A percentile compares a stretch with the other conserved stretches of the same genome.
These are phyloP conservation scores for Suillus placidus DNA, from an alignment of 768 basidiomycete species.

Conservation along the genomic window DNA sequence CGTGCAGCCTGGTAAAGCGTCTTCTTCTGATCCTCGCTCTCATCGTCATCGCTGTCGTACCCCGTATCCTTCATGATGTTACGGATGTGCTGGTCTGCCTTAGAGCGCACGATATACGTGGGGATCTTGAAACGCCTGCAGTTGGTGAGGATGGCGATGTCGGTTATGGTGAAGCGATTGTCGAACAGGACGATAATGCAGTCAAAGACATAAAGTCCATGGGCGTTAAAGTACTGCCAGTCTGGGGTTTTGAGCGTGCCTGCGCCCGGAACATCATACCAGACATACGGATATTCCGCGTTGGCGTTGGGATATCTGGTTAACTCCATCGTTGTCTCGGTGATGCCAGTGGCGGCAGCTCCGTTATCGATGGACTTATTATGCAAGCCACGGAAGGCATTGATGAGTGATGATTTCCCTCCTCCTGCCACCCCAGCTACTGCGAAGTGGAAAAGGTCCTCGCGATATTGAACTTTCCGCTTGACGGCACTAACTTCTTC, in stretches of 20 bases:
- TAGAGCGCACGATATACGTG: constrained; percentile 38
- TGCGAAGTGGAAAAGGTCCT: constrained; percentile 35
- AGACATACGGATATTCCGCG: constrained; percentile 26
- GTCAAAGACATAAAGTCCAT: constrained; percentile 41
- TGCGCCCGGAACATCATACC: constrained; percentile 42
- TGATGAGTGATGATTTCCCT: constrained; percentile 40
- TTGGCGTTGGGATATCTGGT: constrained; percentile 29
- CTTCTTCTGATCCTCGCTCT: constrained; percentile 15
- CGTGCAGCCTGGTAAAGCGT: constrained; percentile 27
- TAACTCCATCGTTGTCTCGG: constrained; percentile 32
- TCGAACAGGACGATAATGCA: constrained; percentile 37
- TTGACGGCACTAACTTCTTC: constrained; percentile 24
- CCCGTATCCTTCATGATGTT: constrained; percentile 30
- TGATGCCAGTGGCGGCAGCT: constrained; percentile 33
- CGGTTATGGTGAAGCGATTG: constrained; percentile 38
- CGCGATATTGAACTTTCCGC: constrained; percentile 21
- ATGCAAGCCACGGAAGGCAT: constrained; percentile 36
- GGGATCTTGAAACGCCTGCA: constrained; percentile 36
- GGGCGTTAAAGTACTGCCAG: constrained; percentile 40
- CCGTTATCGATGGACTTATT: constrained; percentile 17
- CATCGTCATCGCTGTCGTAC: constrained; percentile 29
- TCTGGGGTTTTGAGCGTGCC: constrained; percentile 35
- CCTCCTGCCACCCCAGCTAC: constrained; percentile 37
- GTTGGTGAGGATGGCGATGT: constrained; percentile 35
- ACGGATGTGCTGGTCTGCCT: constrained; percentile 37